These are phyloP conservation scores for Physocladia obscura DNA, from an alignment of 192 early-diverging fungal genomes.

Conservation along the genomic window DNA sequence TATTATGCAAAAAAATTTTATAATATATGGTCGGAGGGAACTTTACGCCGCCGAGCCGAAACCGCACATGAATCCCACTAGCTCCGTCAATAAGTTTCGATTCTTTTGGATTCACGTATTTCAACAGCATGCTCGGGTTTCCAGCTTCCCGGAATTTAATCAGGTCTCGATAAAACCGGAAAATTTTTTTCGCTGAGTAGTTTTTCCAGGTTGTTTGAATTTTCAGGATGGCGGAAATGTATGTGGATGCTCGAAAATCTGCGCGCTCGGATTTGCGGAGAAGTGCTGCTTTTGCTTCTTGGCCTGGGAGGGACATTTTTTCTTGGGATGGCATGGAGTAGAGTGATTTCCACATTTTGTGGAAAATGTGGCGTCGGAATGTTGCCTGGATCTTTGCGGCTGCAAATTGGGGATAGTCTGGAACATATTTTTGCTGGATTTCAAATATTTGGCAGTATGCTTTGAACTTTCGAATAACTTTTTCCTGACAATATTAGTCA, in stretches of 20 bases:
- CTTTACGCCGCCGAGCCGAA: conserved; percentile 53
- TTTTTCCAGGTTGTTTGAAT: conserved; percentile 53
- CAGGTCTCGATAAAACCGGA: conserved; percentile 53
- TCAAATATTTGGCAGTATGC: conserved; percentile 44
- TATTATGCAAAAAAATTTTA: conserved; percentile 59
- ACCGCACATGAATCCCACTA: conserved; percentile 51
- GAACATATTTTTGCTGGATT: conserved; percentile 27
- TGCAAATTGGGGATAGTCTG: conserved; percentile 54
- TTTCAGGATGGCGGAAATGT: conserved; percentile 42
- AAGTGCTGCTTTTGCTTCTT: conserved; percentile 39
- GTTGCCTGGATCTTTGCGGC: conserved; percentile 52
- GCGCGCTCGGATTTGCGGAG: conserved; percentile 32
- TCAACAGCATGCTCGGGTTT: conserved; percentile 49
- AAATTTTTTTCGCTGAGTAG: conserved; percentile 54
- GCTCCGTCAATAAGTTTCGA: conserved; percentile 50
- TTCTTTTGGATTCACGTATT: conserved; percentile 63
- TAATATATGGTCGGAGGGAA: conserved; percentile 64
- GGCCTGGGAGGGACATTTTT: conserved; percentile 2
- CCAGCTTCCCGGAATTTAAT: conserved; percentile 55
- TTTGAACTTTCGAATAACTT: conserved; percentile 43
- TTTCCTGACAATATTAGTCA: conserved; percentile 39
- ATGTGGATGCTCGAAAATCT: conserved; percentile 25
- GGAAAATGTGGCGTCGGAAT: conserved; percentile 43
- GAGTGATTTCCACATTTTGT: conserved; percentile 32
- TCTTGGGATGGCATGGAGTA: conserved; percentile 33